These are phyloP conservation scores for Sedum album DNA, from an alignment of 164 flowering plant species.

Conservation along the genomic window DNA sequence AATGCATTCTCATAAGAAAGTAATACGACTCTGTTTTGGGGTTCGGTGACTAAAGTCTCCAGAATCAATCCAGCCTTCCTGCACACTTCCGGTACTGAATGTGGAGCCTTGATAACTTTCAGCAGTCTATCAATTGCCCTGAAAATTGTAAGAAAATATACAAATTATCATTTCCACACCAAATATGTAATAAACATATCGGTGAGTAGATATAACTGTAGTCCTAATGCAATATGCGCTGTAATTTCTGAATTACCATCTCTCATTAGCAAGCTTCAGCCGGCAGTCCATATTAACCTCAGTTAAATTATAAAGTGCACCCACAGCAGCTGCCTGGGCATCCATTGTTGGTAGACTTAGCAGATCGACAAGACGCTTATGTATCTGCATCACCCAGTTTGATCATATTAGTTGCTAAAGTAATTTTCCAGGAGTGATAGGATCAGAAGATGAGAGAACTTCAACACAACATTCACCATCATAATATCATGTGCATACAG, in stretches of 20 bases:
- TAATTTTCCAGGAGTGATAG: background rate
- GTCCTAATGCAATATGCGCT: background rate
- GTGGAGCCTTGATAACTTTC: slow-evolving; percentile 71
- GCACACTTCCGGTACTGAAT: slow-evolving; percentile 88
- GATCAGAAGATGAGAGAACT: background rate
- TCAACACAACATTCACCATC: too few relatives aligned
- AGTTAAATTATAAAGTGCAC: slow-evolving; percentile 83
- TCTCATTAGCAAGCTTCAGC: slow-evolving; percentile 81
- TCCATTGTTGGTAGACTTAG: slow-evolving; percentile 63
- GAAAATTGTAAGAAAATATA: slow-evolving; percentile 11
- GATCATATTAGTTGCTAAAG: background rate
- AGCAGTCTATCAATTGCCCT: slow-evolving; percentile 90
- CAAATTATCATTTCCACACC: too few relatives aligned
- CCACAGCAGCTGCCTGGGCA: slow-evolving; percentile 95
- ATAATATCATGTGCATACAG: too few relatives aligned
- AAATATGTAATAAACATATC: background rate
- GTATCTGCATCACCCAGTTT: slow-evolving; percentile 43
- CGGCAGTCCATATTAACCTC: slow-evolving; percentile 92
- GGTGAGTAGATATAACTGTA: too few relatives aligned
- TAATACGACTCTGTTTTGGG: slow-evolving; percentile 67
- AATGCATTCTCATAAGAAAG: slow-evolving; percentile 80
- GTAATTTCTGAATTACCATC: slow-evolving; percentile 49
- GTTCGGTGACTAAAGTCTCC: slow-evolving; percentile 83
- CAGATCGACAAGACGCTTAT: slow-evolving; percentile 80
- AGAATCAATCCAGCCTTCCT: slow-evolving; percentile 83